Evolutionary conservation across 495 filamentous ascomycete genomes (phyloP), one percentile per base, ranked within the genome.

Genomic region (Podospora australis): DNA sequence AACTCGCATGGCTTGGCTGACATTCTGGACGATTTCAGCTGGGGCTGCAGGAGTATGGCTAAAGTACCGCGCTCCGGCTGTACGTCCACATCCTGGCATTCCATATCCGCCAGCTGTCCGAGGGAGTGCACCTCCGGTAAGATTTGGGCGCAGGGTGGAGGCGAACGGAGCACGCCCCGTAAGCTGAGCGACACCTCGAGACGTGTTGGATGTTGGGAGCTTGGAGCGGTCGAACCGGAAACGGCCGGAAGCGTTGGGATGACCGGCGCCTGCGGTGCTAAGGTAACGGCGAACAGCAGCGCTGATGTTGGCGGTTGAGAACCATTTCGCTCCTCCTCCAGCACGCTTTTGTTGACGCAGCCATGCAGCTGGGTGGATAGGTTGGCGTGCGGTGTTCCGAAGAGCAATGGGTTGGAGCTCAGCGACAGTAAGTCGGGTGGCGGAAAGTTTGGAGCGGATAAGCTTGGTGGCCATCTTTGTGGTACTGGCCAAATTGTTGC

Each of bases 21-120:
- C 91, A 69, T 96, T 96, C 57, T 90, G 81, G n/a, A 97, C 75
- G 16, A 97, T 88, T 62, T 97, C 86, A 4, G 90, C 88, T 17
- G 86, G 89, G 1, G 82, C 81, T 2, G 88, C 79, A 8, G 92
- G 86, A 0, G 81, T 81, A 66, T 96, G 91, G 1, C 87, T 91
- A 72, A 97, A 98, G 67, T 87, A 90, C 39, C 92, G 78, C 13
- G 81, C 83, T 26, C 87, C 82, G 24, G 84, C 83, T 29, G 80
- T 65, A 14, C 86, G 77, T 16, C 84, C 85, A 40, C 78, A 77
- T 16, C 78, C 77, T 17, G 86, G 84, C 14, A 88, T 63, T 22
- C 78, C 73, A 69, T 97, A 97, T 2, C 92, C 92, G 46, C 90
- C 87, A 13, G 90, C 85, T 11, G 88, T 87, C 22, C 92, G 81